Base-by-base conservation (phyloP, 345 rosid genomes). In the Eucalyptus regnans region DNA sequence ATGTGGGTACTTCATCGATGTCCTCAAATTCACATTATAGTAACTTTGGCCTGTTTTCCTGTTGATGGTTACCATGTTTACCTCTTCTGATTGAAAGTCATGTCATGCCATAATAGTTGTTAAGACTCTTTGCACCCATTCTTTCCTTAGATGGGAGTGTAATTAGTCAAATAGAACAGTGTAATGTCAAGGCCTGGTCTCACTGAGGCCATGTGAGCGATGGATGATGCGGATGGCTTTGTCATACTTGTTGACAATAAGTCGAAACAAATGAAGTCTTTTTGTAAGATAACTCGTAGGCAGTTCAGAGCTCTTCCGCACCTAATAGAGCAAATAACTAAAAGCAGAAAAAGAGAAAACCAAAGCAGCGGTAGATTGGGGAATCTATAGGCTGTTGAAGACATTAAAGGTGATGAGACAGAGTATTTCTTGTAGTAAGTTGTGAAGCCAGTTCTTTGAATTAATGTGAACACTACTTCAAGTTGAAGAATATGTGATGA, bases 1-100 rank as follows among this genome's bases (percentile, higher is more conserved):
- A 98, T 95, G 99, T 97, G 92, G 86, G 99, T 46, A 71, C 84
- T 76, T 76, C 5, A 76, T 76, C 3, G 1, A 7, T 41, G 83
- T 71, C 48, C 48, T 20, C 27, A 10, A 37, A 41, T 76, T 76
- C 48, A 41, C 48, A 20, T 20, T 76, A 11, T 41, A 76, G 15
- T 22, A 41, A 41, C 83, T 41, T 43, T 76, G 83, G 83, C 83
- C 83, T 76, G 83, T 76, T 76, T 76, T 76, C 48, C 8, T 41
- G 7, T 20, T 76, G 48, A 76, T 41, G 48, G 83, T 76, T 76
- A 4, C 48, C 2, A 1, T 20, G 84, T 76, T 41, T 33, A 71
- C 25, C 4, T 33, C 25, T 10, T 41, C 48, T 11, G 5, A 41
- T 76, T 76, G 84, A 41, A 41, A 37, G 84, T 76, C 84, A 20